Evolutionary conservation across 768 basidiomycete genomes (phyloP).

Genomic region (Cystofilobasidium macerans): DNA sequence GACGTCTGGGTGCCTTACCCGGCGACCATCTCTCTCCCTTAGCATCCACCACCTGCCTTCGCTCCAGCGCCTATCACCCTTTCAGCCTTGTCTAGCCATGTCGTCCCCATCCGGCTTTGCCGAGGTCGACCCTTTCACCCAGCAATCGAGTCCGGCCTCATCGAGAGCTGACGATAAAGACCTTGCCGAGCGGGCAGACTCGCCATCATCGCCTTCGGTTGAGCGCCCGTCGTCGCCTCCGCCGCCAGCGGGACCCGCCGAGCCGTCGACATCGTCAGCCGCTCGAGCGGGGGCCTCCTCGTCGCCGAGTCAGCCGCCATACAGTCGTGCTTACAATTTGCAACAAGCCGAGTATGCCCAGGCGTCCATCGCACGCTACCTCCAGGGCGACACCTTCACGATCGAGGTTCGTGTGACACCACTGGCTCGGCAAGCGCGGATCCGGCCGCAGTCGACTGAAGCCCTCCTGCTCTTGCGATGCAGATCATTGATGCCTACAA

Average conservation of each 20-base stretch:
- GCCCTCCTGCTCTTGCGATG: too few species aligned
- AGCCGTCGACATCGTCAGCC: not conserved
- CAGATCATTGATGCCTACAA: conserved; percentile 94
- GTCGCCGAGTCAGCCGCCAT: not conserved
- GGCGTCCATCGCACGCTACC: not conserved
- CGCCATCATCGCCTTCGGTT: not conserved
- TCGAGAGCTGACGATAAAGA: not conserved
- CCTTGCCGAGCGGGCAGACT: not conserved
- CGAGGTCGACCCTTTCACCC: conserved; percentile 3
- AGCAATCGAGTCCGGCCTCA: not conserved
- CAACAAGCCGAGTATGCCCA: conserved; percentile 2
- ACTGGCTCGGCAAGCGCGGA: too few species aligned
- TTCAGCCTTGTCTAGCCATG: not conserved
- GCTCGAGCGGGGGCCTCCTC: not conserved
- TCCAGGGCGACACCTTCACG: conserved; percentile 3
- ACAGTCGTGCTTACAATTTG: not conserved
- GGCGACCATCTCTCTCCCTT: too few species aligned
- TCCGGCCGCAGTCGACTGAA: too few species aligned
- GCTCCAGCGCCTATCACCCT: too few species aligned
- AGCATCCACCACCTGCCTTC: too few species aligned
- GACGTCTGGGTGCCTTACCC: too few species aligned
- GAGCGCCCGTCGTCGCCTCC: not conserved
- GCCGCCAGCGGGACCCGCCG: not conserved
- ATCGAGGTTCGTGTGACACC: not conserved
- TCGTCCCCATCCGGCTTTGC: not conserved